A percentile compares a stretch with the other conserved stretches of the same genome.
Conservation (phyloP, 305 asterid species). For the Solanum hybrid region DNA sequence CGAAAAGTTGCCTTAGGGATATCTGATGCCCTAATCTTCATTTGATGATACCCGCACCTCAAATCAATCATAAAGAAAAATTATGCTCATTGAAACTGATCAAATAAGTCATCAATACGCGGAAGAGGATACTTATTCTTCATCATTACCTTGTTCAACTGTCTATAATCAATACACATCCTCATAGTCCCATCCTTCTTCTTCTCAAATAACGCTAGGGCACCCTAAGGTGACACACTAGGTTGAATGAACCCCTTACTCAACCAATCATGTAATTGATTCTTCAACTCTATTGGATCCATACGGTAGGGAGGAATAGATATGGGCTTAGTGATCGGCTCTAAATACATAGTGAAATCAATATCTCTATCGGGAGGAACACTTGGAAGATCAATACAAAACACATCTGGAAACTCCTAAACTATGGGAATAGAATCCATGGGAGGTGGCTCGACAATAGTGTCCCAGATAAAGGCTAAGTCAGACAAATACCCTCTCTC, state of each 20-base stretch:
- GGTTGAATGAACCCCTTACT: neutral
- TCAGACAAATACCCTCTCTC: neutral
- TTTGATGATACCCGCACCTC: neutral
- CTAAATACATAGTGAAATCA: neutral
- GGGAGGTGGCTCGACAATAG: neutral
- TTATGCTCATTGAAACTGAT: neutral
- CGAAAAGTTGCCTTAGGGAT: neutral
- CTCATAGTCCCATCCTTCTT: neutral
- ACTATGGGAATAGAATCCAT: neutral
- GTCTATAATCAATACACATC: neutral
- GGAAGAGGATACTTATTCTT: neutral
- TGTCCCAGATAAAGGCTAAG: neutral
- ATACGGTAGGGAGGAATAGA: neutral
- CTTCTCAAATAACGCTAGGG: neutral
- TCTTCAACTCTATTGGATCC: neutral
- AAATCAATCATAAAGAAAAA: neutral
- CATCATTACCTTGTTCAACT: neutral
- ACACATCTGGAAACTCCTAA: neutral
- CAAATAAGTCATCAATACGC: neutral
- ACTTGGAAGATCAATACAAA: neutral
- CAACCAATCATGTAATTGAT: neutral
- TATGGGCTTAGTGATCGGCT: neutral
- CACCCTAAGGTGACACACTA: neutral
- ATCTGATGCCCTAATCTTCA: neutral
- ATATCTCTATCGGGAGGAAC: neutral